These are phyloP conservation scores for Rhexocercosporidium sp. DNA, from an alignment of 2,329 filamentous ascomycete species.

Conservation along the genomic window DNA sequence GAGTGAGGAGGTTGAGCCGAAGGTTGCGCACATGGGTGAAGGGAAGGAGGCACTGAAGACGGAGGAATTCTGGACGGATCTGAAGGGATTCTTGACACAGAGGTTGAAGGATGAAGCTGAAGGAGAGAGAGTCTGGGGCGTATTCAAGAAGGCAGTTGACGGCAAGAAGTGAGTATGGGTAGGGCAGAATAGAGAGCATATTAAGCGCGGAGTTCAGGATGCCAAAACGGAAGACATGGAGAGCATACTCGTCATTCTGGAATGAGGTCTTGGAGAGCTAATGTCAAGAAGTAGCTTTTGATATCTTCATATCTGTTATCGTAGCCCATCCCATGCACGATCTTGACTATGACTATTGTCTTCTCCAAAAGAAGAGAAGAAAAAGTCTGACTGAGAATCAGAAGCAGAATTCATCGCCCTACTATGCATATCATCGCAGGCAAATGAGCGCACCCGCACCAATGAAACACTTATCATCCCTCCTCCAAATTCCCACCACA, in stretches of 20 bases:
- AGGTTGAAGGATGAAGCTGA: conserved; percentile 73
- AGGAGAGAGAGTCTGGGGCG: conserved; percentile 65
- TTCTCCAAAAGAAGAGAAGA: conserved; percentile 18
- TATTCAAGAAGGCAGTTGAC: conserved; percentile 70
- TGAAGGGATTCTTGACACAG: conserved; percentile 80
- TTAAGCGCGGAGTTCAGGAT: conserved; percentile 34
- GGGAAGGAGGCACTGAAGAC: conserved; percentile 66
- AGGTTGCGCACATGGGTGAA: conserved; percentile 58
- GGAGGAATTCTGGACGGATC: conserved; percentile 84
- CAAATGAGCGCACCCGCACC: conserved; percentile 37
- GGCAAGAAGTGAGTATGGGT: conserved; percentile 14
- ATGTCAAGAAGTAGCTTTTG: conserved; percentile 32
- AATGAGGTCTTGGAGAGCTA: conserved; percentile 4
- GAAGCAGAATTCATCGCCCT: conserved; percentile 25
- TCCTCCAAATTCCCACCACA: conserved; percentile 12
- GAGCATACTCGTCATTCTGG: conserved; percentile 10
- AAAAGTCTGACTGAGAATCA: conserved; percentile 18
- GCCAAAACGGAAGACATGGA: conserved; percentile 13
- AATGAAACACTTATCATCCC: conserved; percentile 35
- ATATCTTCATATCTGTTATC: conserved; percentile 33
- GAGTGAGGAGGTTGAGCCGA: conserved; percentile 42
- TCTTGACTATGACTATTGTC: conserved; percentile 11
- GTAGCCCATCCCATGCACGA: conserved; percentile 15
- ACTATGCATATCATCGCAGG: conserved; percentile 37
- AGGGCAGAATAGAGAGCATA: neutral